Evolutionary conservation across 208 protist genomes (phyloP).

Genomic region (Trypanosoma boissoni): DNA sequence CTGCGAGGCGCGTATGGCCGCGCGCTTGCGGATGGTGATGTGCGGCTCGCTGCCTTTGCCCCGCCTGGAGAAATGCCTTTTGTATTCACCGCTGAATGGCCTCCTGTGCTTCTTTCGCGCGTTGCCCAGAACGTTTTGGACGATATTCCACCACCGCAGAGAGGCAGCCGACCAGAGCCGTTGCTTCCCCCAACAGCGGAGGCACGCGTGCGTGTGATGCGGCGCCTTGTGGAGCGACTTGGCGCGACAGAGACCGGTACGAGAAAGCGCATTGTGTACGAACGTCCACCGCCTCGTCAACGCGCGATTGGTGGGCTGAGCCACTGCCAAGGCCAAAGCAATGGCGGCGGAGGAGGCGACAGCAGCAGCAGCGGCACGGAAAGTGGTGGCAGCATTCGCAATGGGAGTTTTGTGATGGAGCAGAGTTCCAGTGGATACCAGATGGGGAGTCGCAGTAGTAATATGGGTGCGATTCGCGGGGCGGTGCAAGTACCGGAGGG

Average conservation of each 20-base stretch:
- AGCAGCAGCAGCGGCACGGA: background rate
- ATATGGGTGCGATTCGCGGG: background rate
- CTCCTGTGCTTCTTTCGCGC: too few relatives aligned
- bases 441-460: background rate
- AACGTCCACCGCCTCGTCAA: slow-evolving; percentile 19
- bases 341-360: background rate
- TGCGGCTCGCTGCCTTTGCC: slow-evolving; percentile 15
- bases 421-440: background rate
- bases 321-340: slow-evolving; percentile 28
- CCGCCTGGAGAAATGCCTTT: slow-evolving; percentile 37
- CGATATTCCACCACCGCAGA: too few relatives aligned
- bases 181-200: slow-evolving; percentile 35
- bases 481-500: background rate
- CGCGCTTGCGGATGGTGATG: slow-evolving; percentile 14
- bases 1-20: slow-evolving; percentile 19
- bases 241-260: slow-evolving; percentile 24
- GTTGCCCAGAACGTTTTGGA: too few relatives aligned
- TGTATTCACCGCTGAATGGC: slow-evolving; percentile 36
- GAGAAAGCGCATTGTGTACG: slow-evolving; percentile 36
- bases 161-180: too few relatives aligned
- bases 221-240: slow-evolving; percentile 62
- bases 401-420: too few relatives aligned
- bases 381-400: too few relatives aligned
- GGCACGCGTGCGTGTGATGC: slow-evolving; percentile 40
- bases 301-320: too few relatives aligned